A percentile compares a stretch with the other conserved stretches of the same genome.
Conservation (phyloP, 2,329 filamentous ascomycete species). For the Xylaria sp. region DNA sequence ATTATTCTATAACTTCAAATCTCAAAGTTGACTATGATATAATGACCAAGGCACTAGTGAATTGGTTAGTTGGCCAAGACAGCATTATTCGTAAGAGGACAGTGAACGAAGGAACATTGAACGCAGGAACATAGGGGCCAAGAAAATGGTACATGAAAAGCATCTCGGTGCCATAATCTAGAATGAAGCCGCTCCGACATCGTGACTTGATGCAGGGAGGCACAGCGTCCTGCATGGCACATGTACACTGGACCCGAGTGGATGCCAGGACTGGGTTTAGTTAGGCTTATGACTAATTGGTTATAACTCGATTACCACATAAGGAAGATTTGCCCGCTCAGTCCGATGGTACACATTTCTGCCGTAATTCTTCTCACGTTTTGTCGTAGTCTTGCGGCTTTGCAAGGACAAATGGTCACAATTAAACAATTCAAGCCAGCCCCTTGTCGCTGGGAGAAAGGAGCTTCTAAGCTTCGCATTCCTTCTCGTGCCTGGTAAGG, state of each 20-base stretch:
- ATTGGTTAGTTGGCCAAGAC: not conserved
- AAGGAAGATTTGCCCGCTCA: not conserved
- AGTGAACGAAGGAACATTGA: too few species aligned
- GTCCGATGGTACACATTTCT: not conserved
- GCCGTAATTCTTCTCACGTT: not conserved
- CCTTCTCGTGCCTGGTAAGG: constrained; percentile 1
- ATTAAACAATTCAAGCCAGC: not conserved
- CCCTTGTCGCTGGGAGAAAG: not conserved
- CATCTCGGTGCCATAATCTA: not conserved
- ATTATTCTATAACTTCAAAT: not conserved
- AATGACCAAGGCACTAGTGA: not conserved
- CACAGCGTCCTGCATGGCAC: not conserved
- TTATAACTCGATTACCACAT: not conserved
- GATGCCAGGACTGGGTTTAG: not conserved
- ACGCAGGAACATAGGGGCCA: too few species aligned
- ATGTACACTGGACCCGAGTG: not conserved
- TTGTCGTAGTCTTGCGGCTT: not conserved
- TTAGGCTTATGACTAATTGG: not conserved
- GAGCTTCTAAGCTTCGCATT: not conserved
- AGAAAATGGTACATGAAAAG: not conserved
- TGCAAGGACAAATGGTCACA: not conserved
- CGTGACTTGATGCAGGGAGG: not conserved
- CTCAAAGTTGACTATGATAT: not conserved
- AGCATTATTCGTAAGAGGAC: not conserved
- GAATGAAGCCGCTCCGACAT: not conserved